These are phyloP conservation scores for Mycena latifolia DNA, from an alignment of 768 basidiomycete genomes.

Conservation along the genomic window DNA sequence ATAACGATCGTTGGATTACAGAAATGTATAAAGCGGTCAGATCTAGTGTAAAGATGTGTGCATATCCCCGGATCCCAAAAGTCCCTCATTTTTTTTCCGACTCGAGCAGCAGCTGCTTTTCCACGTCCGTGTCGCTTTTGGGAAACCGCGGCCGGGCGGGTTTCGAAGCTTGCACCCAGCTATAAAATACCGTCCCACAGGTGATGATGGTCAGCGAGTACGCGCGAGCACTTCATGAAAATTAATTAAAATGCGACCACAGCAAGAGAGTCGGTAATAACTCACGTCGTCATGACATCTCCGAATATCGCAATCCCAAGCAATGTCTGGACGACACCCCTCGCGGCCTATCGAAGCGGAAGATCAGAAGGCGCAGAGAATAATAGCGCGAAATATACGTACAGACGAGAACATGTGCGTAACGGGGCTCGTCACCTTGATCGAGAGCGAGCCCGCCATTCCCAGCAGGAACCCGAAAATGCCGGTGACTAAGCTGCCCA, in stretches of 20 bases:
- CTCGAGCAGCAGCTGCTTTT: conserved; percentile 8
- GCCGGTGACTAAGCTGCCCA: conserved; percentile 59
- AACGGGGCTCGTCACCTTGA: conserved; percentile 87
- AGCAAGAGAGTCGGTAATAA: not conserved
- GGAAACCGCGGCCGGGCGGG: conserved; percentile 4
- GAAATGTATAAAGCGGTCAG: too few relatives aligned
- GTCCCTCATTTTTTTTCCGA: too few relatives aligned
- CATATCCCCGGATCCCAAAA: too few relatives aligned
- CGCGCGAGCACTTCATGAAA: conserved; percentile 61
- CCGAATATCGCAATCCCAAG: conserved; percentile 76
- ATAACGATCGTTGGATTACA: not conserved
- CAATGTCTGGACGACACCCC: conserved; percentile 81
- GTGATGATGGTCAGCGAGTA: conserved; percentile 73
- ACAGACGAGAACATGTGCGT: conserved; percentile 83
- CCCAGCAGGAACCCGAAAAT: conserved; percentile 85
- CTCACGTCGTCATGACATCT: conserved; percentile 73
- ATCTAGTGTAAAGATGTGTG: not conserved
- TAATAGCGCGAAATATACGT: conserved; percentile 28
- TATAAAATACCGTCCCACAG: conserved; percentile 75
- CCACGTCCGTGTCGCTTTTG: not conserved
- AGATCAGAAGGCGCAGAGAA: too few relatives aligned
- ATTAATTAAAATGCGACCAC: too few relatives aligned
- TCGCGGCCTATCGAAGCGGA: conserved; percentile 67
- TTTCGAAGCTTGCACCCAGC: conserved; percentile 53
- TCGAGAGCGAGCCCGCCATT: conserved; percentile 81